Conservation (phyloP, 2,329 filamentous ascomycete genomes). For the Sporothrix phasma region DNA sequence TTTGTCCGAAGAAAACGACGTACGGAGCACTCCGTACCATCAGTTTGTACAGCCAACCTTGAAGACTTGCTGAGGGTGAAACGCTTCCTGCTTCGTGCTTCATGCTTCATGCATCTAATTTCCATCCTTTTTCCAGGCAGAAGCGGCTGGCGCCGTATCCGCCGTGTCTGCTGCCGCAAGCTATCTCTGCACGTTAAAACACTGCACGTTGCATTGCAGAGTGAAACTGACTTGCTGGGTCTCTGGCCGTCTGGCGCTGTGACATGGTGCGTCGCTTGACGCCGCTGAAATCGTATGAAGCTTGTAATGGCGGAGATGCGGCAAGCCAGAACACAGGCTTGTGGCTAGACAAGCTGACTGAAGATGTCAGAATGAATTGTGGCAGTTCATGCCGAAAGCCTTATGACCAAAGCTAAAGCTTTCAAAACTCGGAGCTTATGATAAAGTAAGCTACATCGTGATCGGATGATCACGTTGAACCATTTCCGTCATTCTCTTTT, state of each 20-base stretch:
- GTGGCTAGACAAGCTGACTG: too few relatives aligned
- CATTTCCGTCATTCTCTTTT: too few relatives aligned
- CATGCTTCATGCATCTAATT: too few relatives aligned
- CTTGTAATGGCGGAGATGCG: neutral
- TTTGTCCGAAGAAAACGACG: too few relatives aligned
- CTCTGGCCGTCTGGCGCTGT: neutral
- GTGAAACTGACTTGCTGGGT: neutral
- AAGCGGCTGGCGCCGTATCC: neutral
- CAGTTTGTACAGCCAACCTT: neutral
- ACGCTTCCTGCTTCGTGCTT: neutral
- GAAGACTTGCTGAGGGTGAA: neutral
- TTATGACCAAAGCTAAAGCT: too few relatives aligned
- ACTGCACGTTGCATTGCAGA: neutral
- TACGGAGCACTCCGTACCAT: neutral
- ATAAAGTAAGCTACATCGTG: too few relatives aligned
- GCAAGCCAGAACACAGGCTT: too few relatives aligned
- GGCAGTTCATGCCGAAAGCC: too few relatives aligned
- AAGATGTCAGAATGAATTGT: too few relatives aligned
- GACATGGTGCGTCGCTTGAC: slow-evolving; percentile 9
- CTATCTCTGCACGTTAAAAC: neutral
- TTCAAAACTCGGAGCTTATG: too few relatives aligned
- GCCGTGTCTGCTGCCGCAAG: neutral
- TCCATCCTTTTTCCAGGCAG: neutral
- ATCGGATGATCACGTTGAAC: too few relatives aligned
- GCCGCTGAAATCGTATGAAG: neutral